phyloP scores from a whole-genome alignment of 1,284 basidiomycete genomes.

The Sporisorium scitamineum region DNA sequence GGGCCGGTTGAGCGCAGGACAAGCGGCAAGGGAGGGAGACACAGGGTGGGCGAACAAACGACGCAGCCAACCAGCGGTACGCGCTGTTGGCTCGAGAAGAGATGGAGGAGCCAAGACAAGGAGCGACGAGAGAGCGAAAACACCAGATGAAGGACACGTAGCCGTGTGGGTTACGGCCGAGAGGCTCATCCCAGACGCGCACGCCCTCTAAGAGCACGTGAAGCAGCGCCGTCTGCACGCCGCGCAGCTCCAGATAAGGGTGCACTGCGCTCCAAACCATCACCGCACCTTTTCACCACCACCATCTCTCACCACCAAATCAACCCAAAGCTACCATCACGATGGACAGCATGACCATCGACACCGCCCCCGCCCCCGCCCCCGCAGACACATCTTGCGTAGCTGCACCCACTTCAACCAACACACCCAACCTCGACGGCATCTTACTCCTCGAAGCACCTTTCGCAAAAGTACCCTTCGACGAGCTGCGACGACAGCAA shows the following conservation, averaged over 20 bases:
- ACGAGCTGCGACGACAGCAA: slow-evolving; percentile 57
- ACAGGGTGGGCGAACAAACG: no score
- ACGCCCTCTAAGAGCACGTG: no score
- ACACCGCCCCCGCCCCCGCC: slow-evolving; percentile 3
- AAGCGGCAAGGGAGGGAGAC: no score
- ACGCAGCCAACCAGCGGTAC: no score
- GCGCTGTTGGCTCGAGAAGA: no score
- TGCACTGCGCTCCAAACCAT: background rate
- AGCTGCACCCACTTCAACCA: background rate
- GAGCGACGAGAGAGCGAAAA: no score
- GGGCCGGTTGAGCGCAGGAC: no score
- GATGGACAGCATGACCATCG: slow-evolving; percentile 27
- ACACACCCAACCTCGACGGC: slow-evolving; percentile 73
- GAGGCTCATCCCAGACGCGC: no score
- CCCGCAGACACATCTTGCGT: background rate
- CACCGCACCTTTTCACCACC: background rate
- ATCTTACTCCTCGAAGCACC: slow-evolving; percentile 88
- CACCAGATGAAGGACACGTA: no score
- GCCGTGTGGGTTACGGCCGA: no score
- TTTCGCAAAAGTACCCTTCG: slow-evolving; percentile 77
- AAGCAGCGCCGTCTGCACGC: no score
- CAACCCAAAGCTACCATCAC: background rate
- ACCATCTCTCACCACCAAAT: slow-evolving; percentile 5
- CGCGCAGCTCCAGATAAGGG: slow-evolving; percentile 15
- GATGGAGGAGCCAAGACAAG: no score